Base-by-base conservation (phyloP, 352 stramenopile genomes). In the Thalassiosira mediterranea region DNA sequence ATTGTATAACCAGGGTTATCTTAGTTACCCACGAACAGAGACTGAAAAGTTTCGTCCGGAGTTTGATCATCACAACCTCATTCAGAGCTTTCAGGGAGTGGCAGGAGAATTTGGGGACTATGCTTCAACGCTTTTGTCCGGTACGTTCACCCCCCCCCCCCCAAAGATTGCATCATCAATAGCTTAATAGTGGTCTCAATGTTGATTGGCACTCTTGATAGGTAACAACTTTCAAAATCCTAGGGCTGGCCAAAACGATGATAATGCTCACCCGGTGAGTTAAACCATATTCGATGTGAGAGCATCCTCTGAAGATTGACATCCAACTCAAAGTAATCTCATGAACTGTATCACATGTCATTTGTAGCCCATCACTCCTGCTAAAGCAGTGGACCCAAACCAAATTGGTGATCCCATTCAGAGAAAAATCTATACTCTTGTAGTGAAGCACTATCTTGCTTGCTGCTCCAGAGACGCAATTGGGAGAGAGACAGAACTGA, bases 341-440 rank as follows among this genome's bases (percentile, higher is more conserved):
- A n/a, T n/a, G n/a, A n/a, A n/a, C n/a, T n/a, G n/a, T n/a, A n/a
- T n/a, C n/a, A n/a, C n/a, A n/a, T n/a, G n/a, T n/a, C n/a, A n/a
- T n/a, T n/a, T n/a, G n/a, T n/a, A n/a, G n/a, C 97, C 97, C 3
- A 99, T 99, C 83, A 97, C 98, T 66, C 97, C 97, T 8, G 98
- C 96, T 4, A 99, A 99, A 83, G 94, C 90, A 38, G 93, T 98
- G 0, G 81, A 90, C 66, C 86, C 85, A 1, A 65, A 81, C 32
- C 72, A 79, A 15, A 91, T 96, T 68, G 25, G 72, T 44, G 93
- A 98, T 76, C 76, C 88, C 0, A 92, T 89, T 17, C 95, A 99
- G 81, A 91, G 94, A 65, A 96, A 95, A 52, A 87, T 99, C 44
- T 99, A 99, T 81, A 96, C 97, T 73, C 95, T 99, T 25, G 91